These are phyloP conservation scores for Carex littledalei DNA, from an alignment of 176 grass and related monocot species.

Conservation along the genomic window DNA sequence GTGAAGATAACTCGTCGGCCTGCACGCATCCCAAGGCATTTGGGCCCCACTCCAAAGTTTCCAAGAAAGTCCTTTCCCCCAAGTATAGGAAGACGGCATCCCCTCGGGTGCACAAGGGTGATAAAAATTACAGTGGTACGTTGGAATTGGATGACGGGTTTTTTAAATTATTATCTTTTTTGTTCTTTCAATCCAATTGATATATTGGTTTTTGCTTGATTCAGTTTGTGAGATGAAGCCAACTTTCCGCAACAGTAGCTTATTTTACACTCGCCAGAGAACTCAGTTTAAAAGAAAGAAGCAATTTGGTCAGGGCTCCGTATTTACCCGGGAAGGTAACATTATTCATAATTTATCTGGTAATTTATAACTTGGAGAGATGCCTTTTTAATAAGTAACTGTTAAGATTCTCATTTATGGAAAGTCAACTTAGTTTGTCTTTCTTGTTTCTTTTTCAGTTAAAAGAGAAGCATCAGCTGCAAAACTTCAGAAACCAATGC, in stretches of 20 bases:
- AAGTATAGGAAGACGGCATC: constrained; percentile 55
- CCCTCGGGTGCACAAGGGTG: constrained; percentile 33
- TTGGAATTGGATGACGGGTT: neutral
- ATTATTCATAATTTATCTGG: neutral
- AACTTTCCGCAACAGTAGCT: constrained; percentile 55
- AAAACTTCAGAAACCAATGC: constrained; percentile 37
- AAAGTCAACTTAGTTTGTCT: neutral
- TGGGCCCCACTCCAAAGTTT: constrained; percentile 43
- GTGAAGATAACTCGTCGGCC: constrained; percentile 82
- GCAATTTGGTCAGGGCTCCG: constrained; percentile 47
- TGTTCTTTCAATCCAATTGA: neutral
- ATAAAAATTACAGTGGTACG: constrained; percentile 58
- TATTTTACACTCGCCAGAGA: constrained; percentile 81
- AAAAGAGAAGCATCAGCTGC: constrained; percentile 45
- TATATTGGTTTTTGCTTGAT: constrained; percentile 27
- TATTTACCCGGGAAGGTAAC: constrained; percentile 20
- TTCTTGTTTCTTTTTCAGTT: constrained; percentile 50
- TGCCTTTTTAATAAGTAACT: constrained; percentile 4
- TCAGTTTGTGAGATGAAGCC: constrained; percentile 68
- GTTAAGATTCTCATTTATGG: neutral
- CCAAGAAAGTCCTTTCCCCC: constrained; percentile 56
- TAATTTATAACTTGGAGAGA: neutral
- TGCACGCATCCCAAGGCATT: constrained; percentile 71
- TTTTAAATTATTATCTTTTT: neutral
- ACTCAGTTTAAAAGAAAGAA: constrained; percentile 91